These are phyloP conservation scores for Fusarium sp. DNA, from an alignment of 2,329 filamentous ascomycete species.

Conservation along the genomic window DNA sequence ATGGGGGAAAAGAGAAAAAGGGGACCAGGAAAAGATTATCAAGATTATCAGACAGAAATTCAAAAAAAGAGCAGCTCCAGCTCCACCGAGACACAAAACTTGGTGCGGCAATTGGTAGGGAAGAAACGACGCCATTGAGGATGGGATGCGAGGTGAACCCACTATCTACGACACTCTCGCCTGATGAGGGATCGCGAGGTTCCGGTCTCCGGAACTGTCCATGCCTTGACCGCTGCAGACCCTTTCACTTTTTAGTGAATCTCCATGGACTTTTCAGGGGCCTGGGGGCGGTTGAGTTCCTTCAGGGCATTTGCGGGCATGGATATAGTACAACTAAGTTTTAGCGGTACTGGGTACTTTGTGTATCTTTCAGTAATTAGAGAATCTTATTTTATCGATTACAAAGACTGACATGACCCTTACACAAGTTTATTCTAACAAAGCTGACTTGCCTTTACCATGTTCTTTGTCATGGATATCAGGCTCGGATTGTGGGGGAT, in stretches of 20 bases:
- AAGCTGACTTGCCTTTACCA: slow-evolving; percentile 8
- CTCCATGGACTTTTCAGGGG: slow-evolving; percentile 3
- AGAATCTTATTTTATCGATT: neutral
- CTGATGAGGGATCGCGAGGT: slow-evolving; percentile 41
- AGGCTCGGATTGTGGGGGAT: slow-evolving; percentile 41
- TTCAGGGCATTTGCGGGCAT: neutral
- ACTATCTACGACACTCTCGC: slow-evolving; percentile 40
- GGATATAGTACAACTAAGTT: neutral
- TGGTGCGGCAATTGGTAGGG: slow-evolving; percentile 43
- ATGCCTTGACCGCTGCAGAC: slow-evolving; percentile 23
- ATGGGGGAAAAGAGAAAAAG: neutral
- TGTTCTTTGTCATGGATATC: slow-evolving; percentile 20
- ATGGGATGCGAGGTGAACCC: slow-evolving; percentile 32
- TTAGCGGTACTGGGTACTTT: neutral
- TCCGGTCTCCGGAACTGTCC: slow-evolving; percentile 40
- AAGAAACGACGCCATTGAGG: slow-evolving; percentile 28
- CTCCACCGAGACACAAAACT: slow-evolving; percentile 35
- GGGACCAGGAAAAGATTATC: slow-evolving; percentile 33
- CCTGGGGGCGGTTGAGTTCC: slow-evolving; percentile 14
- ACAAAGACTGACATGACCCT: neutral
- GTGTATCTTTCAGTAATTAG: neutral
- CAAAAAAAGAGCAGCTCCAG: slow-evolving; percentile 9
- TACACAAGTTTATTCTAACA: neutral
- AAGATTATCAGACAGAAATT: slow-evolving; percentile 38
- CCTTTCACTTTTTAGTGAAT: neutral